Evolutionary conservation across 495 filamentous ascomycete genomes (phyloP).

Genomic region (Neurospora terricola): DNA sequence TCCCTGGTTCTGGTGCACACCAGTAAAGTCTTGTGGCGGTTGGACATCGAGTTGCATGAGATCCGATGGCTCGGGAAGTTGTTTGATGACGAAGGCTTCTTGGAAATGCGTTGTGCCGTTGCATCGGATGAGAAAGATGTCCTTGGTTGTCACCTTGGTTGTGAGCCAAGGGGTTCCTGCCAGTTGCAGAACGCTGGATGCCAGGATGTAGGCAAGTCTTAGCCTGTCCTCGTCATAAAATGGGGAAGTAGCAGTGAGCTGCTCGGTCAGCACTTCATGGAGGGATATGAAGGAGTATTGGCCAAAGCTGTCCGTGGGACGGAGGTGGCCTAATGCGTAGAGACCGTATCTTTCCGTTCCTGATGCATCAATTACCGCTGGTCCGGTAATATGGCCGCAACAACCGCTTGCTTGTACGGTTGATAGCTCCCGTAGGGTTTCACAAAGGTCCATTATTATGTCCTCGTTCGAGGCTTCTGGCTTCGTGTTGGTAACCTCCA

Average conservation of each 20-base stretch:
- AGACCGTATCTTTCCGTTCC: neutral
- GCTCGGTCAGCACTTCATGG: neutral
- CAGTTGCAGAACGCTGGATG: neutral
- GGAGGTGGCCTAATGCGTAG: neutral
- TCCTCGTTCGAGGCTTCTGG: neutral
- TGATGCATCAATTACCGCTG: neutral
- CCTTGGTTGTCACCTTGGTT: neutral
- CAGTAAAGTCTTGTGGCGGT: neutral
- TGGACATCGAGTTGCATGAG: neutral
- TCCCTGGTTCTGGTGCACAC: neutral
- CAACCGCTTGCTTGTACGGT: neutral
- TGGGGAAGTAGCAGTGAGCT: neutral
- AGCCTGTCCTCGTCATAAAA: slow-evolving; percentile 1
- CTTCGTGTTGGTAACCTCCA: neutral
- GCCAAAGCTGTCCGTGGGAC: neutral
- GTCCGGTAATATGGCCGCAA: slow-evolving; percentile 1
- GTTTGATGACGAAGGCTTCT: neutral
- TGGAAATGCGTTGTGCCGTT: neutral
- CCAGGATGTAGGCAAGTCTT: neutral
- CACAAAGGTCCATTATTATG: slow-evolving; percentile 2
- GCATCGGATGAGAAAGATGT: neutral
- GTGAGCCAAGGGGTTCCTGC: neutral
- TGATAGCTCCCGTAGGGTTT: too few species aligned
- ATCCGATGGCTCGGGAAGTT: neutral
- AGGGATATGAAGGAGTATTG: neutral